A percentile compares a stretch with the other conserved stretches of the same genome.
phyloP scores from a whole-genome alignment of 441 rosid species.

The Arabidopsis lyrata region DNA sequence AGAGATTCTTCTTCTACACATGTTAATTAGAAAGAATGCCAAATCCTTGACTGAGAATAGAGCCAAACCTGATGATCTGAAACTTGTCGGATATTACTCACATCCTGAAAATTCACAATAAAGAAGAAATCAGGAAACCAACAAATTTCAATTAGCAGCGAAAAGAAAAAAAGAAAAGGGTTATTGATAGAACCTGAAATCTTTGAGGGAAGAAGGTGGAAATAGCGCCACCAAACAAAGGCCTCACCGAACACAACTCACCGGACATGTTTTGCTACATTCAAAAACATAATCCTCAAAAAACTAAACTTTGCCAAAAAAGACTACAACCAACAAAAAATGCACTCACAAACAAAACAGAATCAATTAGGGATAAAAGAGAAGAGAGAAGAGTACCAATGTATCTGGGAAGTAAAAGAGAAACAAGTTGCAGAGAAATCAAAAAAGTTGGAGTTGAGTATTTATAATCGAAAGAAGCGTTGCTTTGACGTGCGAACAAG shows the following conservation, averaged over 20 bases:
- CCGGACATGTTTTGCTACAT: conserved; percentile 47
- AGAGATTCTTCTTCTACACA: neutral
- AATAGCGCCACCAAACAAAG: conserved; percentile 73
- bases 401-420: too few species aligned
- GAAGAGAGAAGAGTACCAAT: too few species aligned
- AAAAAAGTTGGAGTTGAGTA: neutral
- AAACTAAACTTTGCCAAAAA: neutral
- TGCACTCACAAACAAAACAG: too few species aligned
- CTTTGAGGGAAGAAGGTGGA: conserved; percentile 54
- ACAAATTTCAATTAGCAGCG: neutral
- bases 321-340: neutral
- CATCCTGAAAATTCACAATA: conserved; percentile 53
- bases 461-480: neutral
- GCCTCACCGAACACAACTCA: conserved; percentile 49
- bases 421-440: neutral
- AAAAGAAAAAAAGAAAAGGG: neutral
- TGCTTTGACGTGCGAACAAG: neutral
- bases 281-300: conserved; percentile 7
- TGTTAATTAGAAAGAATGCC: neutral
- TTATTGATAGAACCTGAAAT: conserved; percentile 53
- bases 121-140: conserved; percentile 2
- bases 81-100: conserved; percentile 72
- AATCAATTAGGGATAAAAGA: neutral
- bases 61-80: conserved; percentile 78
- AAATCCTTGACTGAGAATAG: too few species aligned